Conservation (phyloP, 352 stramenopile genomes). For the Halophytophthora polymorphica region DNA sequence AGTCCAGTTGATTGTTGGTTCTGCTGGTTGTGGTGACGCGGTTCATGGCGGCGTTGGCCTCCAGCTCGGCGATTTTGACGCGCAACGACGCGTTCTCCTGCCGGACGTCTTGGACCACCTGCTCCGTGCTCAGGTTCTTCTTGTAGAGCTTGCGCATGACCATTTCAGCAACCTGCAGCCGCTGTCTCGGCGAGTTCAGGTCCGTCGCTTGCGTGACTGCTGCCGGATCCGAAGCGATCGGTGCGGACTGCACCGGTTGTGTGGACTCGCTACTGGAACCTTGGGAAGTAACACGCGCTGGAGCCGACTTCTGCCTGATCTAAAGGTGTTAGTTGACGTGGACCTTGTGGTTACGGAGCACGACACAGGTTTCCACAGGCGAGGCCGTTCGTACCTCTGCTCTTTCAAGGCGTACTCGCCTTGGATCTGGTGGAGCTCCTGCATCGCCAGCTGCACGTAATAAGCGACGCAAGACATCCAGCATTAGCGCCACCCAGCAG, state of each 20-base stretch:
- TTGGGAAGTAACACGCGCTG: constrained; percentile 2
- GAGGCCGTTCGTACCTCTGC: constrained; percentile 19
- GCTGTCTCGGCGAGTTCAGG: constrained; percentile 38
- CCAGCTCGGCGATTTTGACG: constrained; percentile 16
- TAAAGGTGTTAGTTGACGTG: not conserved
- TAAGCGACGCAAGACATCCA: not conserved
- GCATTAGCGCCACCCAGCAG: too few relatives aligned
- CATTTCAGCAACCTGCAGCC: constrained; percentile 50
- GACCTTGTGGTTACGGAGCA: too few relatives aligned
- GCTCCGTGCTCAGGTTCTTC: constrained; percentile 44
- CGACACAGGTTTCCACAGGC: not conserved
- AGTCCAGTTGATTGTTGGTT: not conserved
- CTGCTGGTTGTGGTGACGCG: not conserved
- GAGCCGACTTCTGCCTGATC: constrained; percentile 24
- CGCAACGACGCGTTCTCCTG: constrained; percentile 19
- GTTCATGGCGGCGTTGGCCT: constrained; percentile 1
- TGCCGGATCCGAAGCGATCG: not conserved
- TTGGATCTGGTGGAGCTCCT: constrained; percentile 51
- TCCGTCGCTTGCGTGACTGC: constrained; percentile 5
- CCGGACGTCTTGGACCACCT: constrained; percentile 23
- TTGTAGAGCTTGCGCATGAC: constrained; percentile 62
- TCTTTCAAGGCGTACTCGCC: constrained; percentile 32
- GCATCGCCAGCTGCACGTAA: constrained; percentile 35
- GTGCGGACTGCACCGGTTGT: not conserved
- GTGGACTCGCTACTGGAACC: not conserved